Percentiles rank a stretch among this genome's conserved stretches.
These are phyloP conservation scores for Rosa rugosa DNA, from an alignment of 306 rosid species.

Conservation along the genomic window DNA sequence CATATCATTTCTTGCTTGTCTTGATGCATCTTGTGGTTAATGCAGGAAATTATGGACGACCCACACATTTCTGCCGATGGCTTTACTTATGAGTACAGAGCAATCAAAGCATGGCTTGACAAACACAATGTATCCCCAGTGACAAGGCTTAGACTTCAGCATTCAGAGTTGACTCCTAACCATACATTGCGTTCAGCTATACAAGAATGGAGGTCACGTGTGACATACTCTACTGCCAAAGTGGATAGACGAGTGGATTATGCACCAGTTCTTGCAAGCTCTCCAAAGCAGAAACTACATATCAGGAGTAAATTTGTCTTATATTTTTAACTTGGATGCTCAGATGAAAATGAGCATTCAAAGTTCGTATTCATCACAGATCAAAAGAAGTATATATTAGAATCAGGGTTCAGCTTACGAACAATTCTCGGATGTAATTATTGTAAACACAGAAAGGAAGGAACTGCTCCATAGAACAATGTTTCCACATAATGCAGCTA, in stretches of 20 bases:
- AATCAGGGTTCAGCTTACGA: neutral
- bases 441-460: neutral
- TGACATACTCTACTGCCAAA: constrained; percentile 20
- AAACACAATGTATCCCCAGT: constrained; percentile 72
- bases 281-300: neutral
- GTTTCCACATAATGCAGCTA: neutral
- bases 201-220: constrained; percentile 72
- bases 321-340: neutral
- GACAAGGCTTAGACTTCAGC: constrained; percentile 60
- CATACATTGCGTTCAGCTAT: constrained; percentile 81
- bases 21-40: constrained; percentile 14
- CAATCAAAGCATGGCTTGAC: constrained; percentile 91
- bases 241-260: neutral
- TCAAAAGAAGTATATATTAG: neutral
- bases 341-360: constrained; percentile 1
- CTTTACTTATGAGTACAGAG: constrained; percentile 74
- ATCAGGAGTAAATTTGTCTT: neutral
- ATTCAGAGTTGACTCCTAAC: constrained; percentile 63
- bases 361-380: neutral
- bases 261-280: neutral
- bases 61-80: constrained; percentile 92
- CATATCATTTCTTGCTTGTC: neutral
- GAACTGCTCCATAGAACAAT: neutral
- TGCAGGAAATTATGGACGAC: constrained; percentile 86
- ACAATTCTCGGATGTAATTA: neutral